Evolutionary conservation across 257 asterid species (phyloP).

Genomic region (Solanum gandarillasii): DNA sequence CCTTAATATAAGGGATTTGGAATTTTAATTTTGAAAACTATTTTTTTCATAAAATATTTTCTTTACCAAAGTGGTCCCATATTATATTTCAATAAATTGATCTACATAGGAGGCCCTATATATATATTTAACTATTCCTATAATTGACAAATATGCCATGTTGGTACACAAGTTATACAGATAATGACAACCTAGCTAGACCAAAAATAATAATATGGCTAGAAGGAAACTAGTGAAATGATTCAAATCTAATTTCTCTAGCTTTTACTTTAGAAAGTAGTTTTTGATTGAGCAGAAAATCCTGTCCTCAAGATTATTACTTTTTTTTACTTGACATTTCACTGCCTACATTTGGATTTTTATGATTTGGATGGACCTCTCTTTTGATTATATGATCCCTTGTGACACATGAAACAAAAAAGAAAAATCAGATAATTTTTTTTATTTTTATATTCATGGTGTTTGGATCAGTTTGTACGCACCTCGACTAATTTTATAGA

Average conservation of each 20-base stretch:
- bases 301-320: not conserved
- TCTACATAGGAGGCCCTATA: not conserved
- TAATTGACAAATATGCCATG: slow-evolving; percentile 16
- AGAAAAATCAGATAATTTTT: not conserved
- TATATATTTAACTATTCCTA: not conserved
- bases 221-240: not conserved
- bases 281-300: not conserved
- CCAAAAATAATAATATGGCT: not conserved
- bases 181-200: slow-evolving; percentile 11
- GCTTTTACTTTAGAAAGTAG: not conserved
- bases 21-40: not conserved
- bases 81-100: not conserved
- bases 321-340: not conserved
- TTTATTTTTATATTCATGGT: not conserved
- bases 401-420: not conserved
- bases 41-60: not conserved
- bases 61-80: not conserved
- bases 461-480: accelerated
- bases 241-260: not conserved
- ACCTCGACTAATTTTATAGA: not conserved
- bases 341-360: not conserved
- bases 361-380: not conserved
- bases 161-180: slow-evolving; percentile 9
- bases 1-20: slow-evolving; percentile 25
- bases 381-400: not conserved